Evolutionary conservation across 805 yeast species (phyloP), one percentile per base, ranked within the genome.

Genomic region (Saturnispora sanitii): DNA sequence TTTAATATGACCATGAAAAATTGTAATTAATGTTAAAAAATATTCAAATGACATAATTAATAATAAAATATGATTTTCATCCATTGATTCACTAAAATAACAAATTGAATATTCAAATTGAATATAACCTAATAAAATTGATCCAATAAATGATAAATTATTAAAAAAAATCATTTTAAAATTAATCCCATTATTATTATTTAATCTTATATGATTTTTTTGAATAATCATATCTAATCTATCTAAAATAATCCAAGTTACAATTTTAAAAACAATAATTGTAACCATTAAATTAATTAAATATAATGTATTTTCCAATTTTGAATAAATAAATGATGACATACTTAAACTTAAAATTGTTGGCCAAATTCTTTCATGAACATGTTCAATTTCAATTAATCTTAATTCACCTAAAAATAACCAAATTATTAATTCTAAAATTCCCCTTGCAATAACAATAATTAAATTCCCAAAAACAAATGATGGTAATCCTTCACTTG

Each of bases 11-110:
- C 67, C 61, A 6, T 71, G 62, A 13, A 76, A 49, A 20, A 75
- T 55, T 35, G 76, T 79, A 25, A 80, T 66, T 18, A 73, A 70
- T 45, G 80, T 64, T 43, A 84, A 64, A 3, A 82, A 79, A 53
- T 80, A 79, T 52, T 84, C 92, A 55, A 84, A 79, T 1, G 87
- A 88, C 56, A 84, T 79, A 40, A 80, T 67, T 31, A 82, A 61
- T 49, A 76, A 75, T 3, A 75, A 68, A 35, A 75, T 71, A 16
- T 83, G 75, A 48, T 62, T 61, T 28, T 70, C 70, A 41, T 65
- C 67, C 46, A 73, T 73, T 1, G 73, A 66, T 46, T 70, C 74
- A 47, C 73, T 73, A n/a, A 78, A 69, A 49, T 82, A 71, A 20
- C 9, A 71, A 46, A 4, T 59, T 52, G 3, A 73, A 55, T 34